phyloP scores from a whole-genome alignment of 139 green algal species.

The Asterochloris sp. region DNA sequence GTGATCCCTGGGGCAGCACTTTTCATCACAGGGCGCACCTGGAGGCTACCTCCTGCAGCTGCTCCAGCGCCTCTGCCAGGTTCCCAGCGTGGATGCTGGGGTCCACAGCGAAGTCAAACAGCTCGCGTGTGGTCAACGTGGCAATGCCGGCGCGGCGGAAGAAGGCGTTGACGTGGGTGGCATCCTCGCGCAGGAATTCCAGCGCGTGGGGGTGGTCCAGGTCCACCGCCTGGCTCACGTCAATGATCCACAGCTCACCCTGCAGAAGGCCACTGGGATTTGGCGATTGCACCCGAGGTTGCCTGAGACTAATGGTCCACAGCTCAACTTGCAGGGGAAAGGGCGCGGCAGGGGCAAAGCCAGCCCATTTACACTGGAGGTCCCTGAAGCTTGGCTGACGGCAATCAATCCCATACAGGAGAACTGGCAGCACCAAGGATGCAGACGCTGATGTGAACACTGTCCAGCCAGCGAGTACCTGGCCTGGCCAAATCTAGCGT shows the following conservation, averaged over 20 bases:
- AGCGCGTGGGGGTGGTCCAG: conserved; percentile 96
- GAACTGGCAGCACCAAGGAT: no score
- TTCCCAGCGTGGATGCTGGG: conserved; percentile 74
- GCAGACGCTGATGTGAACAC: no score
- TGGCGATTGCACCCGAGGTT: background rate
- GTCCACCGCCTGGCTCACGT: conserved; percentile 96
- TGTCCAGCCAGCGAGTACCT: no score
- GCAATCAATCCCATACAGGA: no score
- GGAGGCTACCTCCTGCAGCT: conserved; percentile 48
- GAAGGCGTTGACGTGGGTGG: conserved; percentile 89
- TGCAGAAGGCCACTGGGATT: conserved; percentile 27
- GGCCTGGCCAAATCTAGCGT: no score
- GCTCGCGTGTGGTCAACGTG: conserved; percentile 80
- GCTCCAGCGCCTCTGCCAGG: conserved; percentile 77
- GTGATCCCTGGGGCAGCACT: no score
- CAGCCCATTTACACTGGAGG: no score
- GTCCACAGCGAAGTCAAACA: conserved; percentile 98
- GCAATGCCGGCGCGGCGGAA: conserved; percentile 79
- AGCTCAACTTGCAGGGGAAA: no score
- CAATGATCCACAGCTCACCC: conserved; percentile 81
- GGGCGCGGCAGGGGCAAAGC: no score
- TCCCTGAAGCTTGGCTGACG: no score
- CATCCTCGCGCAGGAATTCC: conserved; percentile 97
- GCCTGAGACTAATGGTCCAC: no score
- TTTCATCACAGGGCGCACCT: no score